A percentile compares a stretch with the other conserved stretches of the same genome.
These are phyloP conservation scores for Phytopythium boreale DNA, from an alignment of 352 stramenopile species.

Conservation along the genomic window DNA sequence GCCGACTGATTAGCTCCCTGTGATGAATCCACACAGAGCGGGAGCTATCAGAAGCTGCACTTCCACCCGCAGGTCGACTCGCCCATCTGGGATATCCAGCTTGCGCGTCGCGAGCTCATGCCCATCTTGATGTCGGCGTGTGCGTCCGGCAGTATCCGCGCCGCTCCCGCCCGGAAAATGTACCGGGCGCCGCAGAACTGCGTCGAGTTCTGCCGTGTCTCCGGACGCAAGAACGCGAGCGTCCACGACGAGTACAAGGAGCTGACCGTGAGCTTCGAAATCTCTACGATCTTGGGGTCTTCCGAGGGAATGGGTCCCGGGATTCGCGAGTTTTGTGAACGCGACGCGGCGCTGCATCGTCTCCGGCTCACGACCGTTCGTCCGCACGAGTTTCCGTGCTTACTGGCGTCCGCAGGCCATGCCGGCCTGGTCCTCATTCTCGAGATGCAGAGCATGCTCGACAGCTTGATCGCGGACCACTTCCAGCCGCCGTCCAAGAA, in stretches of 20 bases:
- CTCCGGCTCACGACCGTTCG: slow-evolving; percentile 48
- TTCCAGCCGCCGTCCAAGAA: slow-evolving; percentile 52
- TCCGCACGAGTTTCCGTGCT: slow-evolving; percentile 47
- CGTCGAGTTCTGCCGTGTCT: slow-evolving; percentile 65
- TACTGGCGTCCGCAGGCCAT: slow-evolving; percentile 61
- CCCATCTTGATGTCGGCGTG: slow-evolving; percentile 67
- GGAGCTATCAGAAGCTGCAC: slow-evolving; percentile 78
- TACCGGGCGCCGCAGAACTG: slow-evolving; percentile 62
- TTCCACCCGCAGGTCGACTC: slow-evolving; percentile 84
- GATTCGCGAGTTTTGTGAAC: slow-evolving; percentile 68
- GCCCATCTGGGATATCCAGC: slow-evolving; percentile 78
- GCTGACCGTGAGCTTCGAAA: slow-evolving; percentile 48
- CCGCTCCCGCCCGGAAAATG: slow-evolving; percentile 60
- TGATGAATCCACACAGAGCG: slow-evolving; percentile 33
- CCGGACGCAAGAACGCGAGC: slow-evolving; percentile 45
- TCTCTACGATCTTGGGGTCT: slow-evolving; percentile 35
- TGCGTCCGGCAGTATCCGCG: slow-evolving; percentile 60
- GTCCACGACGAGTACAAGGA: slow-evolving; percentile 59
- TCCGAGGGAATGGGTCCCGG: slow-evolving; percentile 36
- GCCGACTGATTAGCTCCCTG: neutral
- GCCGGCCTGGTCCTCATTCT: slow-evolving; percentile 72
- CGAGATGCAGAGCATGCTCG: slow-evolving; percentile 58
- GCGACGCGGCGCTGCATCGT: slow-evolving; percentile 74
- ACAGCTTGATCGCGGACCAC: slow-evolving; percentile 48
- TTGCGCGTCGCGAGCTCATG: slow-evolving; percentile 36